Percentiles rank a stretch among this genome's conserved stretches.
These are phyloP conservation scores for Ensete glaucum DNA, from an alignment of 176 grass and related monocot genomes.

Conservation along the genomic window DNA sequence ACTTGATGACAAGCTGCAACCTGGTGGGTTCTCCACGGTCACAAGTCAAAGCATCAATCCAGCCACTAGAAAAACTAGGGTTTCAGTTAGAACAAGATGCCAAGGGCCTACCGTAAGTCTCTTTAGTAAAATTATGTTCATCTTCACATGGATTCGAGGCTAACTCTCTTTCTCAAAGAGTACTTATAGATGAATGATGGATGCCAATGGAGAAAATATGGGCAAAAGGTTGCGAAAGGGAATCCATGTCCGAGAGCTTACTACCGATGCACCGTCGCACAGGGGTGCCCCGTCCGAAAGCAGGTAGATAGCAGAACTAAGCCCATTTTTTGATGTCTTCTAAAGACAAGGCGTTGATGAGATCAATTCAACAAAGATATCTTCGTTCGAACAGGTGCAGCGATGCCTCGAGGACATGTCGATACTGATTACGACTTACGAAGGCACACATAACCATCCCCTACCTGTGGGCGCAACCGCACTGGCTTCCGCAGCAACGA, in stretches of 20 bases:
- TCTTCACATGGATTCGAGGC: too few species aligned
- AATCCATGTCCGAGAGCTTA: constrained; percentile 94
- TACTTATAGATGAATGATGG: constrained; percentile 84
- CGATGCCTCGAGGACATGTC: constrained; percentile 94
- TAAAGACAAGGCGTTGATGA: too few species aligned
- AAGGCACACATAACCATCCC: constrained; percentile 96
- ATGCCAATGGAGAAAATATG: constrained; percentile 94
- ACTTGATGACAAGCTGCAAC: too few species aligned
- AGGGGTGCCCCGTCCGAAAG: constrained; percentile 93
- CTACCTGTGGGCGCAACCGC: constrained; percentile 84
- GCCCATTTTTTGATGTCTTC: too few species aligned
- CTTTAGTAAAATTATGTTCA: too few species aligned
- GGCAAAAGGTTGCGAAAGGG: constrained; percentile 95
- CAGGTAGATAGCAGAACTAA: constrained; percentile 32
- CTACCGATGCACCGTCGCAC: constrained; percentile 90
- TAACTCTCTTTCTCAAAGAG: too few species aligned
- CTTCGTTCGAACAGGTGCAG: constrained; percentile 42
- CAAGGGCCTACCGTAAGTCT: constrained; percentile 82
- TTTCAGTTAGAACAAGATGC: constrained; percentile 88
- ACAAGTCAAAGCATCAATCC: constrained; percentile 71
- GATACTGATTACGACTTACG: constrained; percentile 93
- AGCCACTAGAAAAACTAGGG: constrained; percentile 92
- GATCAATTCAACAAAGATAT: too few species aligned
- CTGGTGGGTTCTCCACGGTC: constrained; percentile 24
- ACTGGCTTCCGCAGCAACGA: constrained; percentile 67